These are phyloP conservation scores for Lactifluus piperatus DNA, from an alignment of 768 basidiomycete species.

Conservation along the genomic window DNA sequence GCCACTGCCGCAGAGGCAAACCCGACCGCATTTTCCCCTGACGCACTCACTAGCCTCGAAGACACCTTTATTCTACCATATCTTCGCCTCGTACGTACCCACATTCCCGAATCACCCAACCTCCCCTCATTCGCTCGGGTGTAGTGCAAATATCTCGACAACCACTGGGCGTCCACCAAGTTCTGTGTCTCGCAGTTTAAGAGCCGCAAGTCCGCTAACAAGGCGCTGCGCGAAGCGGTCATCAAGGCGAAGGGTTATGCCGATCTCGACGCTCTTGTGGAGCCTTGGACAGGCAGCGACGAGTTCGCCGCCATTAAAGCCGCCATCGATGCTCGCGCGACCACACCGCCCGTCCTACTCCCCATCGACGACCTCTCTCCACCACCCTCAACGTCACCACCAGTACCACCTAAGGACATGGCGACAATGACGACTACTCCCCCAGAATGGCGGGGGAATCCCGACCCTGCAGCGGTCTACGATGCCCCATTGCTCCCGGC, in stretches of 20 bases:
- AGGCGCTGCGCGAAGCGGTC: conserved; percentile 43
- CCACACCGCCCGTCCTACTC: background rate
- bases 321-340: conserved; percentile 13
- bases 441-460: conserved; percentile 19
- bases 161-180: conserved; percentile 80
- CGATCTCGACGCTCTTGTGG: conserved; percentile 18
- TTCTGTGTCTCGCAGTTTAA: conserved; percentile 83
- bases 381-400: background rate
- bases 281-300: conserved; percentile 20
- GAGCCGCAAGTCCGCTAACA: conserved; percentile 53
- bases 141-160: conserved; percentile 66
- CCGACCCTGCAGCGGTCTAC: conserved; percentile 13
- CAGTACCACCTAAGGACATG: background rate
- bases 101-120: conserved; percentile 9
- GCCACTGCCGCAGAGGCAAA: conserved; percentile 93
- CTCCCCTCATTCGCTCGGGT: background rate
- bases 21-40: conserved; percentile 75
- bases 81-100: conserved; percentile 51
- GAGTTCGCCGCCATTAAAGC: conserved; percentile 18
- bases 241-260: conserved; percentile 50
- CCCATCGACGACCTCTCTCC: background rate
- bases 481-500: conserved; percentile 18
- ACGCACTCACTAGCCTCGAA: conserved; percentile 61
- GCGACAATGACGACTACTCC: conserved; percentile 10
- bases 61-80: conserved; percentile 62